Evolutionary conservation across 495 filamentous ascomycete genomes (phyloP).

Genomic region (Penicillium paxilli): DNA sequence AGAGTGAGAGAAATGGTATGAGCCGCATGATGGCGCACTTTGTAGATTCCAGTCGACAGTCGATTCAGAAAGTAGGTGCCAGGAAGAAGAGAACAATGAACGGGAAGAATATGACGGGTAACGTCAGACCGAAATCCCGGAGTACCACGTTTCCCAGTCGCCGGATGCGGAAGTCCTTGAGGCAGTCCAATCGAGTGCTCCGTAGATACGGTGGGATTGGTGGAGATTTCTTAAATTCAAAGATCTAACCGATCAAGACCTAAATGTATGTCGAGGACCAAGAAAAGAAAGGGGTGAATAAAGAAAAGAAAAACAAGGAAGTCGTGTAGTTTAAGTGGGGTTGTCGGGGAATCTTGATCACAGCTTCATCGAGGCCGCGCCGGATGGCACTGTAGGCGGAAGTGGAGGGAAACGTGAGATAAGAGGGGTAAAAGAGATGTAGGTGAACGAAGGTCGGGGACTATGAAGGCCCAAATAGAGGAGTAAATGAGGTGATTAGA

Average conservation of each 20-base stretch:
- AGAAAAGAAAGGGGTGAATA: neutral
- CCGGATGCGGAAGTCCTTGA: conserved; percentile 44
- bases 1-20: conserved; percentile 37
- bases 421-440: neutral
- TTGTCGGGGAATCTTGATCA: neutral
- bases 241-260: neutral
- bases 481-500: neutral
- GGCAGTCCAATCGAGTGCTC: conserved; percentile 7
- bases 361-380: neutral
- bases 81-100: conserved; percentile 14
- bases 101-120: conserved; percentile 26
- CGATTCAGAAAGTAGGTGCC: conserved; percentile 9
- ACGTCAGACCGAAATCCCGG: conserved; percentile 33
- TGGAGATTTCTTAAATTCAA: neutral
- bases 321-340: neutral
- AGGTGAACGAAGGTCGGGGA: neutral
- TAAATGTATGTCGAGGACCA: neutral
- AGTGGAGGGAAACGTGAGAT: neutral
- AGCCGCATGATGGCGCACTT: conserved; percentile 34
- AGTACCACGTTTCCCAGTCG: conserved; percentile 37
- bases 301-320: neutral
- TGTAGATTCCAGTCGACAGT: conserved; percentile 2
- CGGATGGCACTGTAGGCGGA: neutral
- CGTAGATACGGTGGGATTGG: neutral
- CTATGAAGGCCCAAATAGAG: neutral